Evolutionary conservation across 1,284 basidiomycete species (phyloP).

Genomic region (Leccinum griseonigrum): DNA sequence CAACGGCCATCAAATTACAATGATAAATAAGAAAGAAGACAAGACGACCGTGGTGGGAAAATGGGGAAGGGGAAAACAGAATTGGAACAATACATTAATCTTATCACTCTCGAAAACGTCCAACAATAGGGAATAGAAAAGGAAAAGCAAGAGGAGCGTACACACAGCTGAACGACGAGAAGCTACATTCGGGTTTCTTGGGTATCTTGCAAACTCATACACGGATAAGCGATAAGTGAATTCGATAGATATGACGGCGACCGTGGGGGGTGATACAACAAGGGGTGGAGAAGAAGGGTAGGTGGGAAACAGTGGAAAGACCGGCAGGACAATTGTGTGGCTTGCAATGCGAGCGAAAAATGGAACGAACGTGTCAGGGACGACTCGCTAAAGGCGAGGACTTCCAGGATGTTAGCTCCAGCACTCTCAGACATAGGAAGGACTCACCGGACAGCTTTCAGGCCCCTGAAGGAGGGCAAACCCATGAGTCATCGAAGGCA

Average conservation of each 20-base stretch:
- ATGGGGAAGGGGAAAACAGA: neutral
- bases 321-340: neutral
- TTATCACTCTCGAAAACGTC: neutral
- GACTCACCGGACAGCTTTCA: constrained; percentile 11
- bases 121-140: constrained; percentile 14
- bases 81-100: constrained; percentile 8
- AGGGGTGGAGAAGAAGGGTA: constrained; percentile 3
- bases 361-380: neutral
- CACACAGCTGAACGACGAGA: constrained; percentile 18
- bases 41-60: neutral
- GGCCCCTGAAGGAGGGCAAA: neutral
- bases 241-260: neutral
- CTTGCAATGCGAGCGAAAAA: neutral
- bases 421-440: neutral
- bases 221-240: constrained; percentile 9
- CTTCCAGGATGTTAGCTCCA: constrained; percentile 1
- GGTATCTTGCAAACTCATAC: constrained; percentile 12
- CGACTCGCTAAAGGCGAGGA: neutral
- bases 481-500: neutral
- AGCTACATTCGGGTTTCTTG: constrained; percentile 3
- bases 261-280: neutral
- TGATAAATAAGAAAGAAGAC: neutral
- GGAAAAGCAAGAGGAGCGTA: constrained; percentile 12
- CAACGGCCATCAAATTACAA: neutral
- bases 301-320: neutral